Evolutionary conservation across 2,329 filamentous ascomycete species (phyloP), one percentile per base, ranked within the genome.

Genomic region (Aspergillus sp.): DNA sequence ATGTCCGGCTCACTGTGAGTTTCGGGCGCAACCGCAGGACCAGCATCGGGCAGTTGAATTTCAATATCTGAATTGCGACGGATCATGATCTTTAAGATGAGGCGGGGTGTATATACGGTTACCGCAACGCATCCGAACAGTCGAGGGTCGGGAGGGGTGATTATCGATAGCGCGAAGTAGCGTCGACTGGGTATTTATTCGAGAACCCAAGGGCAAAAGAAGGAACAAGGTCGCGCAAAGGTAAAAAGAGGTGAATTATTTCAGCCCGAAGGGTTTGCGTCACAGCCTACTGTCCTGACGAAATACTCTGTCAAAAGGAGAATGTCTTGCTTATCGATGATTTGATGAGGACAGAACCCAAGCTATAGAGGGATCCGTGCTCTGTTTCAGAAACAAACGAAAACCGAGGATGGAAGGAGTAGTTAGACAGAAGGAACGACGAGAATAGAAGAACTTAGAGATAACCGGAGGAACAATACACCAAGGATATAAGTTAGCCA

Each of bases 111-210:
- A 24, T 24, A 18, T 15, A 22, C 11, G 24, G 13, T n/a, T 42
- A 8, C 24, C 38, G 17, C 30, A 43, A 49, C 26, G 45, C 45
- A 49, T 59, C 50, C 82, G 81, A 4, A 86, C 83, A 67, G 89
- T 86, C 57, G 60, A 50, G 57, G 32, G 58, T 56, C 48, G 36
- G 50, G 62, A 56, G 52, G 56, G 52, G 57, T 26, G 55, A 56
- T 58, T 60, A 57, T 61, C 54, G 54, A 60, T 63, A 56, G 55
- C 52, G 57, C 41, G 48, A 47, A 51, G 20, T 34, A 48, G 48
- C 24, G 47, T 45, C 30, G 30, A 43, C 41, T 20, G 22, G 22
- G n/a, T 44, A 20, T 15, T 44, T 11, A 32, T 42, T 13, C 30
- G 26, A 41, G 36, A 41, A 22, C 24, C 13, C 17, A 43, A 48